phyloP scores from a whole-genome alignment of 805 yeast species.

The Yamadazyma ubonensis region DNA sequence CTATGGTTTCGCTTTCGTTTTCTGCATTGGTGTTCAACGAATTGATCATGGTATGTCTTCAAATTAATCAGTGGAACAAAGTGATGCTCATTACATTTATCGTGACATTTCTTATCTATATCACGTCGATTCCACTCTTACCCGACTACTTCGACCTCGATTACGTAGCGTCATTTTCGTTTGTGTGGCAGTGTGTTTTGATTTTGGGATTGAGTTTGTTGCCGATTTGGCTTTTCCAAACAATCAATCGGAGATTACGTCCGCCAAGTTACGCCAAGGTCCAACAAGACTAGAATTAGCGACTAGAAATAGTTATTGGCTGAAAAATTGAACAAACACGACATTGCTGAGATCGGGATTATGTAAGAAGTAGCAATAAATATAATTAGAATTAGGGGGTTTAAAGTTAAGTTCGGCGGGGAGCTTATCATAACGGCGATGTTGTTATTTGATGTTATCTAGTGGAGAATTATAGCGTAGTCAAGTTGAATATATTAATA shows the following conservation, averaged over 20 bases:
- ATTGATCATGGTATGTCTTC: constrained; percentile 88
- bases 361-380: neutral
- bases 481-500: too few species aligned
- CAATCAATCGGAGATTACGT: constrained; percentile 68
- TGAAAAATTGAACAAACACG: neutral
- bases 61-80: constrained; percentile 87
- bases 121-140: constrained; percentile 79
- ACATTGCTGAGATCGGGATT: neutral
- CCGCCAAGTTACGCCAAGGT: constrained; percentile 98
- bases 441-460: too few species aligned
- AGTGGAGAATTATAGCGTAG: too few species aligned
- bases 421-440: too few species aligned
- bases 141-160: constrained; percentile 80
- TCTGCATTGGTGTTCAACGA: constrained; percentile 81
- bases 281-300: constrained; percentile 49
- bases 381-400: too few species aligned
- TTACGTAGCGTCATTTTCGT: constrained; percentile 56
- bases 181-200: constrained; percentile 66
- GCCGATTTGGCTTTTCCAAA: constrained; percentile 87
- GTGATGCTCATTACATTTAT: constrained; percentile 73
- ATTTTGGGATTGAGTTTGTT: constrained; percentile 69
- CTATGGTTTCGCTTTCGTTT: constrained; percentile 85
- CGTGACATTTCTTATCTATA: constrained; percentile 62
- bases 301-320: neutral
- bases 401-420: too few species aligned